Evolutionary conservation across 148 eudicot genomes (phyloP), one percentile per base, ranked within the genome.

Genomic region (Vaccinium vitisidaea): DNA sequence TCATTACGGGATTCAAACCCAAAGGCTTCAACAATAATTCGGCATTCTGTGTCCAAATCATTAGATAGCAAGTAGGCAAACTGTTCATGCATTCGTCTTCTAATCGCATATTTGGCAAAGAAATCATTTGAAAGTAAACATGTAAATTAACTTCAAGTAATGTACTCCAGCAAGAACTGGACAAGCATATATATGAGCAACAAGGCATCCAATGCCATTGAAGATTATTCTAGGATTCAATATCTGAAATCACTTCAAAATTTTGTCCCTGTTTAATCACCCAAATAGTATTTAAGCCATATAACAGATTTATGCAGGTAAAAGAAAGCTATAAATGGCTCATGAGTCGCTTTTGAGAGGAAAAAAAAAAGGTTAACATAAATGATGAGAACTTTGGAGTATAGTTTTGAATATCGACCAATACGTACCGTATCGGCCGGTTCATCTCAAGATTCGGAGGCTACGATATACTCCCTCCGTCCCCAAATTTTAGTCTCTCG

Each of bases 21-120:
- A 94, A 78, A 65, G 92, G 94, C 85, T 88, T 84, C 88, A 96
- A 83, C 58, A 94, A 86, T 53, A 92, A 87, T 11, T 94, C 95
- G 46, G 90, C 93, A 80, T 86, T 93, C 99, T 96, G 95, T 32
- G 8, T 52, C 65, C 63, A 86, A 54, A 69, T 75, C 52, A 83
- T 69, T 12, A 73, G 49, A 75, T 67, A 70, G 13, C 16, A 30
- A 50, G 1, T 36, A 27, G 11, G 16, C 12, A 25, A 25, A 18
- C 30, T 15, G 39, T 81, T 49, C 8, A 46, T 4, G 75, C 75
- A 63, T 65, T 18, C 43, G 50, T 30, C 27, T 30, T 30, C 32
- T 30, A 30, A 30, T 30, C 19, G 27, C 63, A 69, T 25, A 25
- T 67, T 46, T 18, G 23, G 25, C 23, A 27, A 81, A 46, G 13